A percentile compares a stretch with the other conserved stretches of the same genome.
phyloP scores from a whole-genome alignment of 1,284 basidiomycete genomes.

The Anthracocystis walkeri region DNA sequence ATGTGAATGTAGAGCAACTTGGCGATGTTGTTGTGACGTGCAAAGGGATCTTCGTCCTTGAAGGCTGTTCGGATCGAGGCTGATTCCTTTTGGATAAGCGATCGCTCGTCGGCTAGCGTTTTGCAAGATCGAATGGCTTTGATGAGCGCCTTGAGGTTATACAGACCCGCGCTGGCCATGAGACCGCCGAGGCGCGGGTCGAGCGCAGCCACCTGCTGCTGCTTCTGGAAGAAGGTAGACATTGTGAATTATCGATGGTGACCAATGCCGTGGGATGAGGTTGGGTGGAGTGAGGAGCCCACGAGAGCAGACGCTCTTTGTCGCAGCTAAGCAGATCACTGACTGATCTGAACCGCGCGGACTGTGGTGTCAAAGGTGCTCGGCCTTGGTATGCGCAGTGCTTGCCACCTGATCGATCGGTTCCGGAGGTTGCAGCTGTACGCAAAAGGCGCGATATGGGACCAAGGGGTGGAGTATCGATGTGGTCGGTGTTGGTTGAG shows the following conservation, averaged over 20 bases:
- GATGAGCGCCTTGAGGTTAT: slow-evolving; percentile 71
- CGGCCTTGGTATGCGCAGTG: too few species aligned
- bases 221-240: slow-evolving; percentile 69
- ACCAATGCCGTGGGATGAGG: neutral
- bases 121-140: slow-evolving; percentile 73
- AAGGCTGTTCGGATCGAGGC: slow-evolving; percentile 97
- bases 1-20: slow-evolving; percentile 99
- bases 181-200: slow-evolving; percentile 68
- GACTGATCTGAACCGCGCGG: slow-evolving; percentile 3
- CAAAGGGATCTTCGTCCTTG: slow-evolving; percentile 84
- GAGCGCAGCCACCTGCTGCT: slow-evolving; percentile 69
- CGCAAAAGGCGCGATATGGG: neutral
- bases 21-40: slow-evolving; percentile 95
- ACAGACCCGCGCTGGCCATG: slow-evolving; percentile 67
- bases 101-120: slow-evolving; percentile 98
- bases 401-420: neutral
- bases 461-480: neutral
- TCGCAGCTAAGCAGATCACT: slow-evolving; percentile 2
- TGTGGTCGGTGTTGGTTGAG: slow-evolving; percentile 2
- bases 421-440: neutral
- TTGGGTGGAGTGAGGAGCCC: neutral
- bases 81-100: slow-evolving; percentile 97
- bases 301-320: neutral
- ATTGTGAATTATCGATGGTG: too few species aligned
- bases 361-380: neutral